Evolutionary conservation across 1,139 yeast species (phyloP), one percentile per base, ranked within the genome.

Genomic region (Zhuliangozyma blackwelliae): DNA sequence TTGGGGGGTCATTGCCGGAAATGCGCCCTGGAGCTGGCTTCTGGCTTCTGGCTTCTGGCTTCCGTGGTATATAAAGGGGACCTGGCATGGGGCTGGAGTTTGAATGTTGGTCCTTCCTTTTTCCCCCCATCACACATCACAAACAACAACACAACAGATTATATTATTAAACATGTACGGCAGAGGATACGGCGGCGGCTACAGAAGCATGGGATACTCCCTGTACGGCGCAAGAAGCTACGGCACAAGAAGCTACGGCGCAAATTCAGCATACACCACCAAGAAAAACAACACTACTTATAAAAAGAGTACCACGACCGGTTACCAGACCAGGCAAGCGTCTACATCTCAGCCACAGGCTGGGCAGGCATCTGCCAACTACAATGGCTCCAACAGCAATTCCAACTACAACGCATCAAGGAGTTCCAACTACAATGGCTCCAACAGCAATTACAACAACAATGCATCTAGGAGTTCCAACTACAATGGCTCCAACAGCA

Each of bases 121-220:
- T 22, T 7, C 22, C 22, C 23, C 10, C 10, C 23, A 22, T 22
- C 23, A 22, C 23, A 22, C 23, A 7, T 7, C 23, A 22, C 23
- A 22, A 7, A 22, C 23, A 22, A 7, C 7, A 7, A 12, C 5
- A 16, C 21, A 32, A 25, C 21, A 35, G 22, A 16, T 20, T 22
- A 27, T 19, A 25, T 25, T 28, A 22, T 22, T 9, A 7, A 22
- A 22, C 12, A 34, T 35, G 38, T 35, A 35, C 38, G 37, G 37
- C 22, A 29, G 37, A 35, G 28, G 36, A 21, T 34, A 29, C 26
- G 38, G 38, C 9, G 35, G 37, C 27, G 34, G 37, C 7, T 29
- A 25, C 16, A 12, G 37, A 21, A 10, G 34, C 20, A 20, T 10
- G 8, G 33, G 37, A 13, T 25, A 27, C 33, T 29, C 26, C 11